These are phyloP conservation scores for Mallotus nudiflorus DNA, from an alignment of 345 rosid genomes.

Conservation along the genomic window DNA sequence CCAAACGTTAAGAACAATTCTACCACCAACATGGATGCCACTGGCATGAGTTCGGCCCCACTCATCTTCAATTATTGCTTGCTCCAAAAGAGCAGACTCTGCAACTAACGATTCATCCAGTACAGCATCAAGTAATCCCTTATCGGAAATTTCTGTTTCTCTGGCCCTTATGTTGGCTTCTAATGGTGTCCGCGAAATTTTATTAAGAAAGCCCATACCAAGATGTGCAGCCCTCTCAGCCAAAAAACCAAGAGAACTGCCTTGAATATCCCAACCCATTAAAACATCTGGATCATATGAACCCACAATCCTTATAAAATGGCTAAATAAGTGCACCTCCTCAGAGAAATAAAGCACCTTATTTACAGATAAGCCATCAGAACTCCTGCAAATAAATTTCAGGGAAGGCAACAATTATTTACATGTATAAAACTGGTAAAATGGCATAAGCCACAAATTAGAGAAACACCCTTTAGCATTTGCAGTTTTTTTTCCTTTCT, in stretches of 20 bases:
- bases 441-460: slow-evolving; percentile 8
- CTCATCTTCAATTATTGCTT: slow-evolving; percentile 77
- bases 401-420: slow-evolving; percentile 8
- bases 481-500: neutral
- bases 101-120: slow-evolving; percentile 39
- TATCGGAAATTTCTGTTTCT: slow-evolving; percentile 35
- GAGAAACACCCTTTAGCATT: neutral
- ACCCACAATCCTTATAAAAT: slow-evolving; percentile 50
- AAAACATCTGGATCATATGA: slow-evolving; percentile 79
- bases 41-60: slow-evolving; percentile 99
- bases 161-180: slow-evolving; percentile 34
- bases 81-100: slow-evolving; percentile 45
- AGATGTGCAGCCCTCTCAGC: slow-evolving; percentile 97
- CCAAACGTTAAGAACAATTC: slow-evolving; percentile 90
- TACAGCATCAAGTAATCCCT: slow-evolving; percentile 35
- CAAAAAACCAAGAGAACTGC: slow-evolving; percentile 87
- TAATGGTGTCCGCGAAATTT: slow-evolving; percentile 69
- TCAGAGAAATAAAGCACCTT: slow-evolving; percentile 54
- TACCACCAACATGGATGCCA: slow-evolving; percentile 95
- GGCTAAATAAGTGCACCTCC: slow-evolving; percentile 62
- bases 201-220: slow-evolving; percentile 76
- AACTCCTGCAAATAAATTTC: slow-evolving; percentile 47
- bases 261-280: slow-evolving; percentile 95
- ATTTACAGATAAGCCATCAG: slow-evolving; percentile 69
- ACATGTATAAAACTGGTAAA: neutral